Conservation (phyloP, 495 filamentous ascomycete genomes). For the Bryoglossum gracile region DNA sequence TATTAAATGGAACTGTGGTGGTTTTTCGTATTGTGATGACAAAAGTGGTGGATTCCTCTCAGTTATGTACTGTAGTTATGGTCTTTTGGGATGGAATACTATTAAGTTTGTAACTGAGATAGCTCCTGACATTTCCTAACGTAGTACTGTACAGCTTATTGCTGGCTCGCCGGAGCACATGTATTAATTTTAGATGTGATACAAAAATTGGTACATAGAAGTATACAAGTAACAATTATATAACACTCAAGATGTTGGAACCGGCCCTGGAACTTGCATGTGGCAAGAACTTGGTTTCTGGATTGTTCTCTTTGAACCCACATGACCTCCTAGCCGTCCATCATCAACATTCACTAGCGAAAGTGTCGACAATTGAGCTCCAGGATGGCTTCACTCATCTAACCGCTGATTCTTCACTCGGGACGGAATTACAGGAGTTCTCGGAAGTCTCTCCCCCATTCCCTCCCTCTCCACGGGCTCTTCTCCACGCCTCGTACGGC, state of each 20-base stretch:
- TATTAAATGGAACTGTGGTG: no score
- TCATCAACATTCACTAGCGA: not conserved
- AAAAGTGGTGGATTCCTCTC: no score
- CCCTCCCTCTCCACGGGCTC: not conserved
- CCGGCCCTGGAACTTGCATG: not conserved
- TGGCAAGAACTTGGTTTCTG: slow-evolving; percentile 1
- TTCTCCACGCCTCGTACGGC: not conserved
- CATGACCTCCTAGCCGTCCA: not conserved
- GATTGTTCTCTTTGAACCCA: not conserved
- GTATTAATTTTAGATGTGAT: no score
- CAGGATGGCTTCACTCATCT: not conserved
- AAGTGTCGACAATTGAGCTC: not conserved
- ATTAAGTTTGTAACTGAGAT: no score
- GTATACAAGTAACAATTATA: not conserved
- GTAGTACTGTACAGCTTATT: no score
- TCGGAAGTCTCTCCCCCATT: not conserved
- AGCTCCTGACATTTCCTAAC: no score
- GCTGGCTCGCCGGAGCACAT: no score
- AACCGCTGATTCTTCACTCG: not conserved
- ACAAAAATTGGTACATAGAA: no score
- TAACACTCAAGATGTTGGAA: not conserved
- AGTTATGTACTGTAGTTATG: no score
- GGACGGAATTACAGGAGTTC: no score
- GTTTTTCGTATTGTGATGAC: no score
- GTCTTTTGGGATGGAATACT: no score